phyloP scores from a whole-genome alignment of 176 grass and related monocot species.

The Aegilops umbellulata region DNA sequence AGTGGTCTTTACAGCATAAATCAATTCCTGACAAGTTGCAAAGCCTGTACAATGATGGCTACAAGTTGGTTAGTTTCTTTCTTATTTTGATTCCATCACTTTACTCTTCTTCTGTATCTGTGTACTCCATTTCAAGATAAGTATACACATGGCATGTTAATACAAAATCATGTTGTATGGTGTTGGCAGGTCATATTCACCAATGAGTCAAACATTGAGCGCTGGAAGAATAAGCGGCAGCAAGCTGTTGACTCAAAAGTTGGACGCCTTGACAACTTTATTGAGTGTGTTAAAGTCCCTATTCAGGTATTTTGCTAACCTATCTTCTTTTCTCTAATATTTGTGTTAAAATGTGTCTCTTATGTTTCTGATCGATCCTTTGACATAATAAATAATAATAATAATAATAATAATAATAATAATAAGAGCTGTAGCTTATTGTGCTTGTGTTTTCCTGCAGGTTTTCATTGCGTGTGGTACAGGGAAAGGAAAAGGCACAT shows the following conservation, averaged over 20 bases:
- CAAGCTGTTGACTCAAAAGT: conserved; percentile 94
- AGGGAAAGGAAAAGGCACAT: conserved; percentile 48
- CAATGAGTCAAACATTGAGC: conserved; percentile 89
- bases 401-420: not conserved
- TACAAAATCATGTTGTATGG: conserved; percentile 1
- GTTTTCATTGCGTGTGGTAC: conserved; percentile 87
- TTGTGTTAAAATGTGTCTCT: not conserved
- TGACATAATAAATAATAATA: not conserved
- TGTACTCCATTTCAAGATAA: not conserved
- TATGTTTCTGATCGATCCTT: not conserved
- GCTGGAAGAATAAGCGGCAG: conserved; percentile 88
- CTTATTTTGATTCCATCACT: conserved; percentile 11
- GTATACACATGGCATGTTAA: not conserved
- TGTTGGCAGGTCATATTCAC: conserved; percentile 89
- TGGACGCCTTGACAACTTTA: conserved; percentile 82
- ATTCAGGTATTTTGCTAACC: conserved; percentile 56
- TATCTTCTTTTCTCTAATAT: conserved; percentile 21
- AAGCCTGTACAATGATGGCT: conserved; percentile 63
- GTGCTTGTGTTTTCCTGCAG: conserved; percentile 38
- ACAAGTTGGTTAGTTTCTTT: conserved; percentile 72
- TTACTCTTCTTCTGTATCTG: not conserved
- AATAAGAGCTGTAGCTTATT: conserved; percentile 14
- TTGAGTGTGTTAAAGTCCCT: conserved; percentile 65
- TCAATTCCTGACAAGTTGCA: conserved; percentile 76
- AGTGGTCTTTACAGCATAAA: conserved; percentile 77